Evolutionary conservation across 2,329 filamentous ascomycete species (phyloP).

Genomic region (Aquanectria penicillioides): DNA sequence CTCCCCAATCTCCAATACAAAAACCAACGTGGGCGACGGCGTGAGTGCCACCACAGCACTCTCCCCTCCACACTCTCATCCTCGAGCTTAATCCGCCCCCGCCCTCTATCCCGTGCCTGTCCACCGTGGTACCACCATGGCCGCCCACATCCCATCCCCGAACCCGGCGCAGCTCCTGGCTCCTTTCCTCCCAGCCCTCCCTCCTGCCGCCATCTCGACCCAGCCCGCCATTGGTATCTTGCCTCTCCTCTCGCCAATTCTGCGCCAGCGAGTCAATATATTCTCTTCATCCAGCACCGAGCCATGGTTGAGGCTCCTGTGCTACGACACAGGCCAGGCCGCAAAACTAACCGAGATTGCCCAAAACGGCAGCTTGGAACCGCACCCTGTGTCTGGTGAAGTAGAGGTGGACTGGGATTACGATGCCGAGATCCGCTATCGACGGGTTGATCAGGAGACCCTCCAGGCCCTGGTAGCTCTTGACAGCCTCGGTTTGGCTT

Average conservation of each 20-base stretch:
- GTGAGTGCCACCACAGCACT: constrained; percentile 11
- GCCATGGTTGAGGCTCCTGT: constrained; percentile 78
- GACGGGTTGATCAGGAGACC: constrained; percentile 79
- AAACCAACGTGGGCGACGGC: constrained; percentile 5
- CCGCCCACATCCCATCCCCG: constrained; percentile 52
- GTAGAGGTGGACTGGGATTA: constrained; percentile 77
- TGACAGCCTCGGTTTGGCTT: constrained; percentile 68
- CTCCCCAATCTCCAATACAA: constrained; percentile 8
- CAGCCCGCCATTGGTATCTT: constrained; percentile 66
- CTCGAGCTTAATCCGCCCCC: neutral
- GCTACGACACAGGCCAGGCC: constrained; percentile 69
- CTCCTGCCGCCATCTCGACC: constrained; percentile 66
- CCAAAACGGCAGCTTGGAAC: constrained; percentile 72
- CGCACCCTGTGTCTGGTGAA: constrained; percentile 84
- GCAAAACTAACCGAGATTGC: constrained; percentile 70
- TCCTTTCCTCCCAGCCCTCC: constrained; percentile 68
- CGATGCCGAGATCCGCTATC: constrained; percentile 71
- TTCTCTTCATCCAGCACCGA: constrained; percentile 68
- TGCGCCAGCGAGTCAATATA: constrained; percentile 73
- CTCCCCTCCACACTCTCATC: neutral
- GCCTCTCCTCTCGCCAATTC: constrained; percentile 71
- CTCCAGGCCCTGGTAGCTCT: constrained; percentile 74
- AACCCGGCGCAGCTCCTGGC: constrained; percentile 60
- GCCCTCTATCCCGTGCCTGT: neutral
- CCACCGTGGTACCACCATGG: constrained; percentile 36